Percentiles rank a stretch among this genome's conserved stretches.
Conservation (phyloP, 2,329 filamentous ascomycete genomes). For the Hypoxylon sp. region DNA sequence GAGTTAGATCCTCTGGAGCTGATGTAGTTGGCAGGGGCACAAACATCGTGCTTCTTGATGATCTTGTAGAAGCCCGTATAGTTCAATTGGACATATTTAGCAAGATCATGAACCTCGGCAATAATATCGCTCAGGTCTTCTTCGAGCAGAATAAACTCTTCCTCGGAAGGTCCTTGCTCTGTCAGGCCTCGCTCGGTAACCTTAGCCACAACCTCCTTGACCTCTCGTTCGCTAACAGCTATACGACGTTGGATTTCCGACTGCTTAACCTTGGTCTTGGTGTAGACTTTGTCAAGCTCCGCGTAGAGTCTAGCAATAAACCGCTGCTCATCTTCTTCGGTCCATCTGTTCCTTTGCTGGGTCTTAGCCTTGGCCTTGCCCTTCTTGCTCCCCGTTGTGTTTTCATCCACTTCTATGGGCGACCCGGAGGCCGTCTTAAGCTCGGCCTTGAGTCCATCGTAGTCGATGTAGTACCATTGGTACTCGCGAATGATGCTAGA, state of each 20-base stretch:
- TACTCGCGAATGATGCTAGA: slow-evolving; percentile 97
- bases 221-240: slow-evolving; percentile 87
- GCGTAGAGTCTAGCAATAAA: slow-evolving; percentile 90
- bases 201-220: slow-evolving; percentile 83
- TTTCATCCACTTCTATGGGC: slow-evolving; percentile 45
- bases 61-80: slow-evolving; percentile 99
- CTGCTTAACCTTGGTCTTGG: slow-evolving; percentile 96
- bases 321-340: slow-evolving; percentile 88
- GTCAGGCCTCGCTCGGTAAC: slow-evolving; percentile 74
- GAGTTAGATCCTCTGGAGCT: slow-evolving; percentile 32
- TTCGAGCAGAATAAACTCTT: slow-evolving; percentile 94
- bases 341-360: slow-evolving; percentile 77
- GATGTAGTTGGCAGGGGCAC: slow-evolving; percentile 54
- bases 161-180: slow-evolving; percentile 79
- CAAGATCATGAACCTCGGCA: slow-evolving; percentile 96
- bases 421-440: slow-evolving; percentile 80
- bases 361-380: slow-evolving; percentile 62
- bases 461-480: slow-evolving; percentile 98
- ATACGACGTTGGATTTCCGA: slow-evolving; percentile 96
- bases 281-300: slow-evolving; percentile 97
- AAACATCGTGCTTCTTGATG: slow-evolving; percentile 98
- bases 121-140: slow-evolving; percentile 98
- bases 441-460: slow-evolving; percentile 90
- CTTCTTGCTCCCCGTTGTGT: slow-evolving; percentile 59
- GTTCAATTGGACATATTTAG: slow-evolving; percentile 98